Evolutionary conservation across 352 stramenopile species (phyloP).

Genomic region (Thalassiosira mediterranea): DNA sequence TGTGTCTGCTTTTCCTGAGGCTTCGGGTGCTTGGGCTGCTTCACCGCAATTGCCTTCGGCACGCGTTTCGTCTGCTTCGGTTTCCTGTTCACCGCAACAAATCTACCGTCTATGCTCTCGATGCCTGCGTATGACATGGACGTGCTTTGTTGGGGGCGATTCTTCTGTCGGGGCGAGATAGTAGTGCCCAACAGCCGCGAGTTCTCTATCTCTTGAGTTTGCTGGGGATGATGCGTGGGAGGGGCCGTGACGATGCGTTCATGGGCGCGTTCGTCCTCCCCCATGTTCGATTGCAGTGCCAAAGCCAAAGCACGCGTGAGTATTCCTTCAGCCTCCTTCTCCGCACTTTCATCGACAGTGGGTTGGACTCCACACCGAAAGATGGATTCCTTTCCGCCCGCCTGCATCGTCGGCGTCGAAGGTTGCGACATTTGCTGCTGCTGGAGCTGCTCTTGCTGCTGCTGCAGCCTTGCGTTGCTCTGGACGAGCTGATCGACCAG

Average conservation of each 20-base stretch:
- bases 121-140: slow-evolving; percentile 7
- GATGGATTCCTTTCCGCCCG: neutral
- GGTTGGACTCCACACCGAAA: neutral
- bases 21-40: too few species aligned
- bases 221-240: neutral
- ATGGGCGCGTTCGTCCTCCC: neutral
- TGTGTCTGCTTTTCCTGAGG: slow-evolving; percentile 27
- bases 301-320: slow-evolving; percentile 19
- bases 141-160: neutral
- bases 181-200: neutral
- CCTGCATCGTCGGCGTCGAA: neutral
- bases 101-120: slow-evolving; percentile 33
- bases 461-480: neutral
- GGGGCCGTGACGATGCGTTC: neutral
- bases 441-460: neutral
- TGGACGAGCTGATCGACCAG: neutral
- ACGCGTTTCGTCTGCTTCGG: slow-evolving; percentile 17
- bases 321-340: slow-evolving; percentile 22
- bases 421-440: neutral
- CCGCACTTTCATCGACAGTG: neutral
- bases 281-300: slow-evolving; percentile 13
- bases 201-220: neutral
- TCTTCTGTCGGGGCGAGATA: too few species aligned
- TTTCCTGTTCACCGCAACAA: neutral
- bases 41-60: slow-evolving; percentile 40